Base-by-base conservation (phyloP, 164 flowering plant species). In the Saururus chinensis region DNA sequence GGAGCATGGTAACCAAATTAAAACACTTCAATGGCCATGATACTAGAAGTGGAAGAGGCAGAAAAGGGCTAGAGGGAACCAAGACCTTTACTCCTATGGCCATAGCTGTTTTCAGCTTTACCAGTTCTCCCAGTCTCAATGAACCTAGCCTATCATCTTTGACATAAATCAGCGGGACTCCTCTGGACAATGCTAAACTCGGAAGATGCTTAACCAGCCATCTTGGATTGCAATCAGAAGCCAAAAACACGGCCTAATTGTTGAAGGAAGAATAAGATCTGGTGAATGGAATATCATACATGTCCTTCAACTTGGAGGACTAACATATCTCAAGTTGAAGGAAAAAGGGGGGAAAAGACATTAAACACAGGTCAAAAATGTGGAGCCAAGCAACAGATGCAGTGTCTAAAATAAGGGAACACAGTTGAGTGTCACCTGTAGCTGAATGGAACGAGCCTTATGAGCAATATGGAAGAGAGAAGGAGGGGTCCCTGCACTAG, bases 61-160 rank as follows among this genome's bases (percentile, higher is more conserved):
- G 17, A 42, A 37, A 10, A 37, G 24, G 26, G 40, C 23, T 23
- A 20, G 25, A 59, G 41, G 25, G 4, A 11, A 37, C 17, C n/a
- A 69, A 9, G 52, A 85, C 98, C 85, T 92, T 92, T 8, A 92
- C 70, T 35, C 98, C 96, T 60, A 92, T 68, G 14, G 89, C 88
- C n/a, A 87, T 77, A 22, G 98, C 88, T 6, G 95, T 84, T 76
- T 84, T 92, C n/a, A 88, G 65, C 65, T 85, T 79, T 53, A 88
- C 80, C 30, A 88, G 71, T 67, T 85, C 83, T 23, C 98, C 98
- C 62, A 88, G 76, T 71, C 88, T 80, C 42, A 84, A 60, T 24
- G 96, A 88, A 45, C 92, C 90, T 17, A 66, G 76, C 61, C 77
- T 83, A 13, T 73, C 74, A 66, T 88, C 95, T 65, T 69, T 81